Base-by-base conservation (phyloP, 176 grass and related monocot species). In the Areca catechu region DNA sequence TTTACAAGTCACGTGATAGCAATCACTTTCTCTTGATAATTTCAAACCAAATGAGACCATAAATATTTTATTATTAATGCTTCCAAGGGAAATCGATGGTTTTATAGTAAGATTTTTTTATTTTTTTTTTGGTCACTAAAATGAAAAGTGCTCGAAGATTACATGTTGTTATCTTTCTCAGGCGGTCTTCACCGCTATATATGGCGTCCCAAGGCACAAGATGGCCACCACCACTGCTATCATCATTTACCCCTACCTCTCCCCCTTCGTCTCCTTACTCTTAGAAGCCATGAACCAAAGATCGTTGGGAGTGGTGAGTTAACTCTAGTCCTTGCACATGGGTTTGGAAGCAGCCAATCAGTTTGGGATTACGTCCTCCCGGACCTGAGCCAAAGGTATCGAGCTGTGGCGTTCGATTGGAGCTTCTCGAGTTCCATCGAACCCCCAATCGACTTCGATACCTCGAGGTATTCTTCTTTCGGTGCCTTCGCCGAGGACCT, bases 371-470 rank as follows among this genome's bases (percentile, higher is more conserved):
- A 68, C 22, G 50, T 95, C 14, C 3, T 95, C 5, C 63, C 89
- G 9, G 74, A 79, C 20, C 78, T 95, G 3, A 43, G 69, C 15
- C 54, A 57, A 29, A 85, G 19, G 48, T 86, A 83, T 78, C 70
- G 74, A 69, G 66, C 89, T n/a, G 51, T 95, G 18, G 76, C 89
- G 57, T 95, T 95, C 62, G 90, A 95, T 69, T 95, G 90, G 90
- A 86, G 89, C 48, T 86, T 95, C 76, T 67, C 72, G 4, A 50
- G 52, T 53, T 55, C 2, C 10, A 19, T 20, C 48, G 63, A 0
- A 0, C 56, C n/a, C 0, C 5, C 48, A 15, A 21, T 20, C 4
- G 10, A n/a, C 19, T 48, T 17, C 0, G 49, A 1, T 0, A 54
- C 27, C 14, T 43, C 4, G 25, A 22, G 60, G 58, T 24, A 15